Percentiles rank a stretch among this genome's conserved stretches.
Conservation (phyloP, 768 basidiomycete genomes). For the Tulasnella sp. region DNA sequence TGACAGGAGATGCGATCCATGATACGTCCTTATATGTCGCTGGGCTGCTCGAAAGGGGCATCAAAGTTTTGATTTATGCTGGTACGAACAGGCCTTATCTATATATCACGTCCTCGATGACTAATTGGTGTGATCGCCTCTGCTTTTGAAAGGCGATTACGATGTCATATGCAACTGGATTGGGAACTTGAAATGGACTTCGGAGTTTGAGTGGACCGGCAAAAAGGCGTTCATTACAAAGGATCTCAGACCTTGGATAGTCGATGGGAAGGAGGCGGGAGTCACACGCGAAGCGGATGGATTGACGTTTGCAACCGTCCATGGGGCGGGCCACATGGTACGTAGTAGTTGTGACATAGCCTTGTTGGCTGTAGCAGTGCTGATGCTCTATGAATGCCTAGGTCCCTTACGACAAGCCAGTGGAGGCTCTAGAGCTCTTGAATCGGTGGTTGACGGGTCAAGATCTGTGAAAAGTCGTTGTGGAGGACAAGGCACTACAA, state of each 20-base stretch:
- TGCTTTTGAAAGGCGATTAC: slow-evolving; percentile 21
- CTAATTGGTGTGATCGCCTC: not conserved
- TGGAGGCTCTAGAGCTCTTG: slow-evolving; percentile 10
- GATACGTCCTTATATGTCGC: slow-evolving; percentile 38
- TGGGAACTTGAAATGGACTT: slow-evolving; percentile 28
- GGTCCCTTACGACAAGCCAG: slow-evolving; percentile 17
- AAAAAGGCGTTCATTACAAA: slow-evolving; percentile 23
- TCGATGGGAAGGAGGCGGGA: slow-evolving; percentile 21
- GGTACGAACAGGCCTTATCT: not conserved
- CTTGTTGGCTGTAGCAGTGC: too few relatives aligned
- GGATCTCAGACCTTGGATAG: slow-evolving; percentile 25
- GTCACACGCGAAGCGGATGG: slow-evolving; percentile 25
- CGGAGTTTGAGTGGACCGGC: slow-evolving; percentile 28
- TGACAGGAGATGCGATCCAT: slow-evolving; percentile 38
- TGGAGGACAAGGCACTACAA: too few relatives aligned
- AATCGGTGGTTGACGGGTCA: slow-evolving; percentile 11
- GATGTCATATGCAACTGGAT: slow-evolving; percentile 23
- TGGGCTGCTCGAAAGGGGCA: slow-evolving; percentile 58
- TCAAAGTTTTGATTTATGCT: slow-evolving; percentile 41
- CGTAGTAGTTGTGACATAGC: too few relatives aligned
- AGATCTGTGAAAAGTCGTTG: too few relatives aligned
- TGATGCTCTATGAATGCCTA: not conserved
- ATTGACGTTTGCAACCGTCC: slow-evolving; percentile 21
- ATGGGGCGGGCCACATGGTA: slow-evolving; percentile 29
- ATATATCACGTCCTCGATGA: not conserved